phyloP scores from a whole-genome alignment of 352 stramenopile species.

The Pythium vanterpoolii region DNA sequence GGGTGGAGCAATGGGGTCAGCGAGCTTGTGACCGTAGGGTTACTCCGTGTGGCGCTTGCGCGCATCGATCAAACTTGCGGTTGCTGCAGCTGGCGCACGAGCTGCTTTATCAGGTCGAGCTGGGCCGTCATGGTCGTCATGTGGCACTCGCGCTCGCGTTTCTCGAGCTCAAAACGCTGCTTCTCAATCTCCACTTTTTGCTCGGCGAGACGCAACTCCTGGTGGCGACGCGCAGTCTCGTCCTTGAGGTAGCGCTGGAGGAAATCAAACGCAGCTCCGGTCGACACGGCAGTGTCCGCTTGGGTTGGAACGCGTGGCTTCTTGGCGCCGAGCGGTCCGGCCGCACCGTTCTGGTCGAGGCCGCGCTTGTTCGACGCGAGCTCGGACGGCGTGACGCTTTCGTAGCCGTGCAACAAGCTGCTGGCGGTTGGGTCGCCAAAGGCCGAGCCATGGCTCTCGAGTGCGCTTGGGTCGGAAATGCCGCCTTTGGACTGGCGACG shows the following conservation, averaged over 20 bases:
- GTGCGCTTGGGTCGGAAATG: not conserved
- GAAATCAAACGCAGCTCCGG: conserved; percentile 17
- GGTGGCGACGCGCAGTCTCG: conserved; percentile 9
- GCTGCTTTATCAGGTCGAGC: conserved; percentile 27
- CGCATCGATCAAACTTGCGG: not conserved
- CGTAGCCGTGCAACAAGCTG: not conserved
- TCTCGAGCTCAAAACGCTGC: conserved; percentile 24
- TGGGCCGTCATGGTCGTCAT: conserved; percentile 19
- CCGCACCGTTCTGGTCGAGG: conserved; percentile 14
- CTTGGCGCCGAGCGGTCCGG: conserved; percentile 2
- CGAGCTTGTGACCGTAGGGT: too few relatives aligned
- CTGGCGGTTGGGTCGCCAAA: not conserved
- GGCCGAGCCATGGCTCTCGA: conserved; percentile 2
- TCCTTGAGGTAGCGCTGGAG: conserved; percentile 20
- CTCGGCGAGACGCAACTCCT: conserved; percentile 20
- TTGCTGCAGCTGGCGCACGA: conserved; percentile 16
- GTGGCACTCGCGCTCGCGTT: conserved; percentile 23
- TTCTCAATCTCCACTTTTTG: conserved; percentile 23
- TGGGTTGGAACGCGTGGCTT: not conserved
- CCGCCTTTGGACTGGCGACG: conserved; percentile 16
- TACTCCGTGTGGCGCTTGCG: too few relatives aligned
- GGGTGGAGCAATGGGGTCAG: too few relatives aligned
- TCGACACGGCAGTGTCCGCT: not conserved
- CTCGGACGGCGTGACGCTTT: not conserved
- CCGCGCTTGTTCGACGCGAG: conserved; percentile 13